Evolutionary conservation across 2,329 filamentous ascomycete genomes (phyloP).

Genomic region (Microsporum audouinii): DNA sequence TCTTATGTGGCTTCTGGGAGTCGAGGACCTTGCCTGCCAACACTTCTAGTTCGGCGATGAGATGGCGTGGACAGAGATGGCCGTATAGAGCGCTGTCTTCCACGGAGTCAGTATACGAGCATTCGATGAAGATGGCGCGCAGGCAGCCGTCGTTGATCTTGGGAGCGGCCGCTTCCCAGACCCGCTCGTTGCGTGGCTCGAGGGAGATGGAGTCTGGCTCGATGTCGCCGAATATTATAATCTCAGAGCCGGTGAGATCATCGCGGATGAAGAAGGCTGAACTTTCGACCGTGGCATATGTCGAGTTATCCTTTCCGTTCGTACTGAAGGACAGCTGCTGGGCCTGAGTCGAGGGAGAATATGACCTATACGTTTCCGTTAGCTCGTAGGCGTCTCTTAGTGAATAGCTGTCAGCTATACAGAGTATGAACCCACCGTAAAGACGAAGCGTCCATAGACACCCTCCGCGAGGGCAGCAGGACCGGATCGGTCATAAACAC

Average conservation of each 20-base stretch:
- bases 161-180: constrained; percentile 82
- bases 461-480: constrained; percentile 32
- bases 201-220: constrained; percentile 81
- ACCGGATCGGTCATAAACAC: constrained; percentile 37
- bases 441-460: constrained; percentile 25
- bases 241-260: constrained; percentile 55
- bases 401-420: not conserved
- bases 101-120: constrained; percentile 76
- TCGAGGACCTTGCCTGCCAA: constrained; percentile 61
- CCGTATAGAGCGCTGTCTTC: constrained; percentile 71
- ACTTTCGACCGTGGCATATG: constrained; percentile 48
- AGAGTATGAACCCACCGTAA: constrained; percentile 20
- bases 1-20: constrained; percentile 29
- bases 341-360: constrained; percentile 19
- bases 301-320: constrained; percentile 17
- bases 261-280: constrained; percentile 90
- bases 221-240: constrained; percentile 90
- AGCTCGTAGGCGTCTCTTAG: not conserved
- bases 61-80: constrained; percentile 71
- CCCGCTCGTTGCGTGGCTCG: constrained; percentile 63
- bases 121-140: constrained; percentile 84
- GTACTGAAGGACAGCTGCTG: not conserved
- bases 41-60: constrained; percentile 64
- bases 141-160: constrained; percentile 66
- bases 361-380: constrained; percentile 17